Conservation (phyloP, 176 grass and related monocot genomes). For the Aegilops umbellulata region DNA sequence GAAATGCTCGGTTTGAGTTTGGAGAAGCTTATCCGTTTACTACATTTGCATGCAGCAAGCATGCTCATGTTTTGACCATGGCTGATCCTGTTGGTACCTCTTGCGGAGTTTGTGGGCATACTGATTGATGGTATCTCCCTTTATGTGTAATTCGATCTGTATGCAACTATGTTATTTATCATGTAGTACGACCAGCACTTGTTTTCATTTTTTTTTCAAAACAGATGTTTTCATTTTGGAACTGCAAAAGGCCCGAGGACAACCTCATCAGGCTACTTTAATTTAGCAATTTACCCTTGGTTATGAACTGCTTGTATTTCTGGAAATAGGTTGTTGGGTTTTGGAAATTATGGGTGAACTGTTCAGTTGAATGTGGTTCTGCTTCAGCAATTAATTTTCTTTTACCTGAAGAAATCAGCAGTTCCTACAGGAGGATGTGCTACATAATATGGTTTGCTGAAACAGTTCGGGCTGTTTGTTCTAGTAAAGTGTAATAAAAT, state of each 20-base stretch:
- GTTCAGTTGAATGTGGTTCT: neutral
- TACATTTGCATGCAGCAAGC: neutral
- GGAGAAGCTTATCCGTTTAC: neutral
- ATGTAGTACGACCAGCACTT: neutral
- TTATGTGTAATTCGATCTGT: neutral
- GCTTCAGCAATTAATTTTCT: neutral
- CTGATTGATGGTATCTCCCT: neutral
- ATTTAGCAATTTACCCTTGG: neutral
- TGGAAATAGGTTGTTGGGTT: neutral
- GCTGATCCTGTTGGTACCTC: neutral
- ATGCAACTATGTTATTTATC: neutral
- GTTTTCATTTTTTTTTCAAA: no score
- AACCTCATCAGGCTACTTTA: neutral
- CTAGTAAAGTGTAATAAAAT: neutral
- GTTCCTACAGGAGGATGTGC: neutral
- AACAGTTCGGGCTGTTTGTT: neutral
- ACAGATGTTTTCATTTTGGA: neutral
- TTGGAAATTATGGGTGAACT: neutral
- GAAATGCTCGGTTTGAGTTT: neutral
- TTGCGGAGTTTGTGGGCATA: neutral
- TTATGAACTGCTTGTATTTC: neutral
- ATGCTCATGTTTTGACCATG: constrained; percentile 3
- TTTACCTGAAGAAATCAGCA: neutral
- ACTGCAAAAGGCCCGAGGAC: neutral
- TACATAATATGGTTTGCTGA: neutral